These are phyloP conservation scores for Sporisorium graminicola DNA, from an alignment of 1,284 basidiomycete genomes.

Conservation along the genomic window DNA sequence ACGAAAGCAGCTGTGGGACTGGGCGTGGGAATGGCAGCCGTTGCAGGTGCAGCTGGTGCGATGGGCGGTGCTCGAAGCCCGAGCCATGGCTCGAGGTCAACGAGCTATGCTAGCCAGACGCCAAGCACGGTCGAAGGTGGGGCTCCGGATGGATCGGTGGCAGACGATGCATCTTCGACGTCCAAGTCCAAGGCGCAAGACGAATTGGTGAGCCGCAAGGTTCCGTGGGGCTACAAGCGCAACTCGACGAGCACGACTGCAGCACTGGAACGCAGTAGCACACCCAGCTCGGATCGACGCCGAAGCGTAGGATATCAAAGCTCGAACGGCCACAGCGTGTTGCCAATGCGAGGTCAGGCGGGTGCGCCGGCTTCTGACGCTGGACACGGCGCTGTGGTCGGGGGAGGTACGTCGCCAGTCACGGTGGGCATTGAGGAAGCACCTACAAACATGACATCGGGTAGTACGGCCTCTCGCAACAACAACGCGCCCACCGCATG, in stretches of 20 bases:
- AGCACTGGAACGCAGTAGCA: conserved; percentile 31
- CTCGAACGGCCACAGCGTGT: conserved; percentile 33
- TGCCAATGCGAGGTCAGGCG: conserved; percentile 14
- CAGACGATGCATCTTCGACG: conserved; percentile 30
- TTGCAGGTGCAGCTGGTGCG: conserved; percentile 15
- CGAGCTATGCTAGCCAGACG: conserved; percentile 37
- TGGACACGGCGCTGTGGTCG: conserved; percentile 9
- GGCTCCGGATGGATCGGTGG: conserved; percentile 13
- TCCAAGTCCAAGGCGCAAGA: conserved; percentile 30
- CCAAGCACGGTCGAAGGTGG: conserved; percentile 15
- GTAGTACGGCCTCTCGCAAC: conserved; percentile 2
- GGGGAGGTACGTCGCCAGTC: conserved; percentile 5
- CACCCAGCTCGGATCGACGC: conserved; percentile 41
- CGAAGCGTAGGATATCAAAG: conserved; percentile 41
- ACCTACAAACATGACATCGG: conserved; percentile 1
- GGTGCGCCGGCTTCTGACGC: conserved; percentile 16
- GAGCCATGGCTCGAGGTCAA: conserved; percentile 32
- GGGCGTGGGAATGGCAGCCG: conserved; percentile 16
- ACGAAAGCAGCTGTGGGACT: conserved; percentile 13
- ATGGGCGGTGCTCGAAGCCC: conserved; percentile 18
- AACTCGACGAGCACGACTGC: conserved; percentile 30
- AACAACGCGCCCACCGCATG: conserved; percentile 33
- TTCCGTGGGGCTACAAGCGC: conserved; percentile 60
- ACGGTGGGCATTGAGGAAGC: conserved; percentile 8
- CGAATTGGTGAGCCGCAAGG: conserved; percentile 57